Conservation (phyloP, 2,329 filamentous ascomycete species). For the Zalaria sp. region DNA sequence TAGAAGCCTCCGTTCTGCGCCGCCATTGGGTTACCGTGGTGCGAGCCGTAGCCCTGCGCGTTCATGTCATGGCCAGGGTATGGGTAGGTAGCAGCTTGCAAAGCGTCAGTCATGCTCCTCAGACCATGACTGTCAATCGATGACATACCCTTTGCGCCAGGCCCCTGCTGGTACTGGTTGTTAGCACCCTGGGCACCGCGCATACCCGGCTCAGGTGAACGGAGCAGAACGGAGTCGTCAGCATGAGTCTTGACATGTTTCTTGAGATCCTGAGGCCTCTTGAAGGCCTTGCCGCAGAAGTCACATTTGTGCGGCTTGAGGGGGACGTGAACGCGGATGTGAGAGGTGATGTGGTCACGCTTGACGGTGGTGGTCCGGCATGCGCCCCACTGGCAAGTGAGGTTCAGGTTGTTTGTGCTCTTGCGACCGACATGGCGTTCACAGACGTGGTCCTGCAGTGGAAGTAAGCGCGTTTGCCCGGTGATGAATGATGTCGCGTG, state of each 20-base stretch:
- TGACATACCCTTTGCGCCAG: conserved; percentile 13
- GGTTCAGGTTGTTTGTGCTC: conserved; percentile 95
- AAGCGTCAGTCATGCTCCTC: conserved; percentile 4
- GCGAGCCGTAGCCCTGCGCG: conserved; percentile 9
- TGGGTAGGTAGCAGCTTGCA: conserved; percentile 16
- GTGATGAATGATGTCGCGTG: neutral
- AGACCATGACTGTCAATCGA: conserved; percentile 4
- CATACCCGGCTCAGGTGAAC: conserved; percentile 45
- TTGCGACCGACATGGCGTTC: conserved; percentile 97
- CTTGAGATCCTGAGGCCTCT: conserved; percentile 96
- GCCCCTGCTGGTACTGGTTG: conserved; percentile 19
- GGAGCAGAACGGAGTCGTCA: conserved; percentile 70
- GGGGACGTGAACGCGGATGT: conserved; percentile 97
- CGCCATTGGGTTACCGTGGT: conserved; percentile 14
- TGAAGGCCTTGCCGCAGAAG: conserved; percentile 97
- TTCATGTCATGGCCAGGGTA: conserved; percentile 6
- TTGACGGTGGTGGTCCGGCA: conserved; percentile 96
- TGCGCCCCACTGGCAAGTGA: conserved; percentile 94
- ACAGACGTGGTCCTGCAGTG: conserved; percentile 78
- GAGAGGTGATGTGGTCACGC: conserved; percentile 97
- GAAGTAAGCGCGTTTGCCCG: conserved; percentile 6
- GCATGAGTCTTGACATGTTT: conserved; percentile 99
- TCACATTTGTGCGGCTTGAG: conserved; percentile 98
- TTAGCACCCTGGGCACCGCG: conserved; percentile 11
- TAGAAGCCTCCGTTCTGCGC: neutral